Percentiles rank a stretch among this genome's conserved stretches.
These are phyloP conservation scores for Verticillium longisporum DNA, from an alignment of 2,329 filamentous ascomycete species.

Conservation along the genomic window DNA sequence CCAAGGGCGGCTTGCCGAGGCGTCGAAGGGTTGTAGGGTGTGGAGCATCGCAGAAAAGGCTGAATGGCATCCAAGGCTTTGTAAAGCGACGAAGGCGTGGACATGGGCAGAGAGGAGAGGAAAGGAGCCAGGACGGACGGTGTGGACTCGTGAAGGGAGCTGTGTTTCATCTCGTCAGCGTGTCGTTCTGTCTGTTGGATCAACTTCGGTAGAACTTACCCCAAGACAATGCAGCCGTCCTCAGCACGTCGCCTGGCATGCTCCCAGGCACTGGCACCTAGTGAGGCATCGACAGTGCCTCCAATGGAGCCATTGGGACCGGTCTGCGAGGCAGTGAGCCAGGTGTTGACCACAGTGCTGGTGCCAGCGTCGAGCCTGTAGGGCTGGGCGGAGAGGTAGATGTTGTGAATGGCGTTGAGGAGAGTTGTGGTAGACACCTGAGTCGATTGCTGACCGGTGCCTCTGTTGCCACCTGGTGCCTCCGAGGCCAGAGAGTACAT, in stretches of 20 bases:
- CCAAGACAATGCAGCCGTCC: conserved; percentile 86
- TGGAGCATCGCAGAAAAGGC: conserved; percentile 82
- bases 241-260: conserved; percentile 91
- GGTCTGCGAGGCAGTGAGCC: conserved; percentile 72
- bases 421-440: conserved; percentile 91
- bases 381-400: conserved; percentile 75
- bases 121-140: conserved; percentile 81
- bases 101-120: conserved; percentile 70
- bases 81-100: conserved; percentile 68
- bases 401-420: conserved; percentile 84
- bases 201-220: conserved; percentile 45
- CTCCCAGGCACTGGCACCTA: conserved; percentile 86
- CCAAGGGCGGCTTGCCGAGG: conserved; percentile 75
- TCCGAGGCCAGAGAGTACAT: conserved; percentile 64
- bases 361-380: conserved; percentile 85
- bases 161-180: conserved; percentile 25
- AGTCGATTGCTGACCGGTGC: conserved; percentile 58
- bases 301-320: conserved; percentile 63
- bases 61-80: conserved; percentile 74
- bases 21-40: conserved; percentile 80
- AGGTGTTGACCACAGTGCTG: conserved; percentile 90
- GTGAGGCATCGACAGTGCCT: conserved; percentile 71
- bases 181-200: neutral
- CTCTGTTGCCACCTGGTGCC: conserved; percentile 49
- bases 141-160: conserved; percentile 81